These are phyloP conservation scores for Saccharomycopsis lassenensis DNA, from an alignment of 805 yeast genomes.

Conservation along the genomic window DNA sequence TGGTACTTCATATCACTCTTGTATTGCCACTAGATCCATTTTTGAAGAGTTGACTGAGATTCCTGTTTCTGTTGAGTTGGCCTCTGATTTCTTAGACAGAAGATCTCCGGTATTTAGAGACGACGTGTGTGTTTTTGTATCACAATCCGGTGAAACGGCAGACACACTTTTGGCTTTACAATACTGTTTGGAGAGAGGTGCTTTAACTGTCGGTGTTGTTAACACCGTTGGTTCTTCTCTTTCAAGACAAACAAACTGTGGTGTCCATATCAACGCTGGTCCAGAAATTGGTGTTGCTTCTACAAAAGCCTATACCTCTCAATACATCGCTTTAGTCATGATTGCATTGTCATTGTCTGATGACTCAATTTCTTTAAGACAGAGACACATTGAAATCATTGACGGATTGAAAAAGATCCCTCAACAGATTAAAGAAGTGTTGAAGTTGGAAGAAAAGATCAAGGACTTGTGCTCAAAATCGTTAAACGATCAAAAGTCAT, in stretches of 20 bases:
- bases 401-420: constrained; percentile 79
- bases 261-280: constrained; percentile 98
- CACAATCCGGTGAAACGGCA: constrained; percentile 99
- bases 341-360: constrained; percentile 91
- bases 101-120: constrained; percentile 96
- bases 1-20: constrained; percentile 98
- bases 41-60: constrained; percentile 95
- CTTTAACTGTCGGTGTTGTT: constrained; percentile 94
- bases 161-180: constrained; percentile 92
- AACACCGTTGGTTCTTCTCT: constrained; percentile 95
- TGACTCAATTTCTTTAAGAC: constrained; percentile 67
- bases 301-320: constrained; percentile 98
- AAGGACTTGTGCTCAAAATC: constrained; percentile 62
- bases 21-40: constrained; percentile 91
- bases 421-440: constrained; percentile 68
- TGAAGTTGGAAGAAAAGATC: constrained; percentile 62
- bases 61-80: constrained; percentile 86
- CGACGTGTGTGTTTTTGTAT: constrained; percentile 93
- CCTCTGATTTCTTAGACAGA: constrained; percentile 92
- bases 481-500: constrained; percentile 73
- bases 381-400: constrained; percentile 77
- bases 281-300: constrained; percentile 99
- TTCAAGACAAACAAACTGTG: constrained; percentile 96
- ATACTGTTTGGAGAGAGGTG: constrained; percentile 94
- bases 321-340: constrained; percentile 94